Conservation (phyloP, 2,329 filamentous ascomycete genomes). For the Microsporum ferrugineum region DNA sequence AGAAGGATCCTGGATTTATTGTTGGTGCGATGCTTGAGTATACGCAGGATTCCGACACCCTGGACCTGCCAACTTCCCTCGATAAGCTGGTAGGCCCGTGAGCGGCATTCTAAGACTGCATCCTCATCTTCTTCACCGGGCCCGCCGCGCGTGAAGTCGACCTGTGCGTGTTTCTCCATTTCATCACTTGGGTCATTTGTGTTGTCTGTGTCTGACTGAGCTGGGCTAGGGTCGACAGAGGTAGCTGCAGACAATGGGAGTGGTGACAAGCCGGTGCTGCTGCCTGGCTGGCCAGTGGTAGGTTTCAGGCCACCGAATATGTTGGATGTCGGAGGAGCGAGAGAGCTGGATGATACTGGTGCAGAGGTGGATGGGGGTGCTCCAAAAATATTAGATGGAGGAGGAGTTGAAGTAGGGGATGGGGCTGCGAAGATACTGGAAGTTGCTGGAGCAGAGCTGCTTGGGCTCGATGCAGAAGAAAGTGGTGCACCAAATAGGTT, state of each 20-base stretch:
- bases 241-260: slow-evolving; percentile 20
- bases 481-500: slow-evolving; percentile 4
- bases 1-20: slow-evolving; percentile 57
- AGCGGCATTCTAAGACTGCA: slow-evolving; percentile 56
- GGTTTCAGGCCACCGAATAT: slow-evolving; percentile 7
- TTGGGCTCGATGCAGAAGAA: not conserved
- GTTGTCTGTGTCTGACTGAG: slow-evolving; percentile 29
- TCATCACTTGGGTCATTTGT: slow-evolving; percentile 38
- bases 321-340: slow-evolving; percentile 1
- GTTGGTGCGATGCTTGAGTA: slow-evolving; percentile 63
- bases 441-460: not conserved
- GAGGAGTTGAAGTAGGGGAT: slow-evolving; percentile 5
- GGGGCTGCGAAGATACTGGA: not conserved
- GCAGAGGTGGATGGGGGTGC: not conserved
- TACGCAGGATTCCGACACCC: slow-evolving; percentile 58
- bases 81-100: slow-evolving; percentile 55
- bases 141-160: slow-evolving; percentile 55
- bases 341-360: not conserved
- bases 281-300: not conserved
- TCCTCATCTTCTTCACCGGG: slow-evolving; percentile 63
- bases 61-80: slow-evolving; percentile 53
- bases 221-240: slow-evolving; percentile 34
- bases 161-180: slow-evolving; percentile 51
- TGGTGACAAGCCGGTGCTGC: slow-evolving; percentile 3
- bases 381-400: not conserved